phyloP scores from a whole-genome alignment of 2,329 filamentous ascomycete species.

The Fusarium sp. region DNA sequence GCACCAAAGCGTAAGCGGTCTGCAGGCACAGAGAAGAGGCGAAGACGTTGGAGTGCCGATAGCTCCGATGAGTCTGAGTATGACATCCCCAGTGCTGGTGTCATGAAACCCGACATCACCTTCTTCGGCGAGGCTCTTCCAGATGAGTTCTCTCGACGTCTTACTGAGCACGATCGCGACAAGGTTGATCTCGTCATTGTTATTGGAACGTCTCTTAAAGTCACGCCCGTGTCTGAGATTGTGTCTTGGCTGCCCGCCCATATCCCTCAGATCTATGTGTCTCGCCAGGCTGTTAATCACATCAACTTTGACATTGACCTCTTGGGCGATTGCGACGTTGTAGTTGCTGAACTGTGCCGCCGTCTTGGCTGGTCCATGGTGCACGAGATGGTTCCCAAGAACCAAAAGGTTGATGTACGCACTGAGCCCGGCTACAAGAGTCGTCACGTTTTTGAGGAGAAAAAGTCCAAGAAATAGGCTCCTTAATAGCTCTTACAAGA shows the following conservation, averaged over 20 bases:
- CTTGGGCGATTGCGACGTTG: constrained; percentile 92
- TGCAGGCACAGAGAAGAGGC: constrained; percentile 55
- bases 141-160: constrained; percentile 81
- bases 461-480: constrained; percentile 17
- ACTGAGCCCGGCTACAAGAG: constrained; percentile 49
- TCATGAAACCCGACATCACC: constrained; percentile 98
- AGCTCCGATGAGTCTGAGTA: constrained; percentile 60
- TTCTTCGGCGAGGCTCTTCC: constrained; percentile 96
- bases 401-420: constrained; percentile 69
- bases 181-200: constrained; percentile 90
- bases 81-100: constrained; percentile 73
- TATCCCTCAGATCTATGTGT: constrained; percentile 92
- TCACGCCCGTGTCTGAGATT: constrained; percentile 93
- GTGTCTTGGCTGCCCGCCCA: constrained; percentile 81
- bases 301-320: constrained; percentile 97
- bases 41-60: constrained; percentile 52
- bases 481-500: neutral
- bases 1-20: constrained; percentile 55
- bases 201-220: constrained; percentile 95
- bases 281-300: constrained; percentile 83
- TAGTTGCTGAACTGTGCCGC: constrained; percentile 86
- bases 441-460: constrained; percentile 52
- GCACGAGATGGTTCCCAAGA: constrained; percentile 84
- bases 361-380: constrained; percentile 82
- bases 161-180: constrained; percentile 84